These are phyloP conservation scores for Orbilia javanica DNA, from an alignment of 2,329 filamentous ascomycete species.

Conservation along the genomic window DNA sequence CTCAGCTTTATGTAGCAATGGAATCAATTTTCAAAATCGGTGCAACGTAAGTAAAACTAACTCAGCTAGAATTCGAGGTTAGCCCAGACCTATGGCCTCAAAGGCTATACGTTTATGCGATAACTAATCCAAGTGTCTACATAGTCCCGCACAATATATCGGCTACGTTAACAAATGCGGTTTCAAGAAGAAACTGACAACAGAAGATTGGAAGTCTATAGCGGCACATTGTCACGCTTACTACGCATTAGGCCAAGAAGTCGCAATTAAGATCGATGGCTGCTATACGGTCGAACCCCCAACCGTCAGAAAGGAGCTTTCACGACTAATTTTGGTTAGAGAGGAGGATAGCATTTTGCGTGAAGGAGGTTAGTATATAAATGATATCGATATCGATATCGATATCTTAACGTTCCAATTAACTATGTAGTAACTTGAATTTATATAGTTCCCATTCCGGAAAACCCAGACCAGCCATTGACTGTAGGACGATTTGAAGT, in stretches of 20 bases:
- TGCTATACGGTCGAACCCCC: not conserved
- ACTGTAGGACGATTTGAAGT: not conserved
- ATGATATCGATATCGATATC: not conserved
- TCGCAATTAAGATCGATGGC: conserved; percentile 12
- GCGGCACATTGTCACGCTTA: conserved; percentile 5
- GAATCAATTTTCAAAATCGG: conserved; percentile 11
- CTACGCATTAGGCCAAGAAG: not conserved
- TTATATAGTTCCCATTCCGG: not conserved
- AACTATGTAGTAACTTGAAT: not conserved
- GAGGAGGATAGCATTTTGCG: not conserved
- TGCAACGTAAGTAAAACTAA: conserved; percentile 8
- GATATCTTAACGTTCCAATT: not conserved
- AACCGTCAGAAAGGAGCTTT: conserved; percentile 15
- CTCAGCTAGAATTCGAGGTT: not conserved
- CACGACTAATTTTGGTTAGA: not conserved
- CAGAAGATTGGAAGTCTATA: conserved; percentile 1
- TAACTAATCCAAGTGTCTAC: not conserved
- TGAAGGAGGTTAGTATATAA: not conserved
- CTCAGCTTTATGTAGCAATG: conserved; percentile 9
- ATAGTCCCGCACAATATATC: conserved; percentile 11
- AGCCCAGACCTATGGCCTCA: too few species aligned
- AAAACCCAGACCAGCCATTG: not conserved
- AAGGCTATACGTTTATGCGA: not conserved
- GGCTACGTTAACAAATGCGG: not conserved
- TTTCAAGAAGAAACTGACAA: conserved; percentile 13